Evolutionary conservation across 2,329 filamentous ascomycete genomes (phyloP), one percentile per base, ranked within the genome.

Genomic region (Chaetomium olivaceum): DNA sequence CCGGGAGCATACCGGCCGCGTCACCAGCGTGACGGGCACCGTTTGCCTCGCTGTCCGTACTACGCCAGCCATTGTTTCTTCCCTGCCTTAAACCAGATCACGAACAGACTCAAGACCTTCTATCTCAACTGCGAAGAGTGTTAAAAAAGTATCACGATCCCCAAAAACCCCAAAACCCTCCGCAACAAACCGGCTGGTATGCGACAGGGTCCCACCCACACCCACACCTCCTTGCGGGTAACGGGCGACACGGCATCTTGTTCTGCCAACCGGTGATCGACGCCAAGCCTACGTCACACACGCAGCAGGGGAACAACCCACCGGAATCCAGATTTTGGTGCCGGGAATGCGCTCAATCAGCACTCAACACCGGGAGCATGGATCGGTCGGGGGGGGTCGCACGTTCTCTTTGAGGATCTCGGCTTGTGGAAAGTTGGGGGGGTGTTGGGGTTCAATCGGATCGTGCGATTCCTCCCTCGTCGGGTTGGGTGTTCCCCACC

Each of bases 201-300:
- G 36, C 36, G 36, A 19, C 36, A 3, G 36, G 36, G 36, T 43
- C 36, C 36, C 36, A 43, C 36, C 36, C 36, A 43, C 31, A 11
- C 31, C 7, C 31, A 33, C 27, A 29, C 27, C 27, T 12, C 11
- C 33, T 1, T 1, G 36, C 36, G 36, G 36, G 36, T 43, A 43
- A 43, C 36, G 36, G 36, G 36, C 36, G 31, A 8, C 25, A 12
- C 33, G 65, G 65, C 36, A 51, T 46, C 43, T 62, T 64, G 58
- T 64, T 67, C 58, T 67, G 65, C 54, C 31, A 25, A 62, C 54
- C 36, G 55, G 55, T 6, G 52, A 61, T 62, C 46, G 14, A 46
- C 58, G 62, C 62, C 62, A 62, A 64, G 65, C 36, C 54, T 58
- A 59, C 62, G 62, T 64, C 65, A 67, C 56, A 43, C 36, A 16